A percentile compares a stretch with the other conserved stretches of the same genome.
Evolutionary conservation across 2,329 filamentous ascomycete species (phyloP).

Genomic region (Alternaria rosae): DNA sequence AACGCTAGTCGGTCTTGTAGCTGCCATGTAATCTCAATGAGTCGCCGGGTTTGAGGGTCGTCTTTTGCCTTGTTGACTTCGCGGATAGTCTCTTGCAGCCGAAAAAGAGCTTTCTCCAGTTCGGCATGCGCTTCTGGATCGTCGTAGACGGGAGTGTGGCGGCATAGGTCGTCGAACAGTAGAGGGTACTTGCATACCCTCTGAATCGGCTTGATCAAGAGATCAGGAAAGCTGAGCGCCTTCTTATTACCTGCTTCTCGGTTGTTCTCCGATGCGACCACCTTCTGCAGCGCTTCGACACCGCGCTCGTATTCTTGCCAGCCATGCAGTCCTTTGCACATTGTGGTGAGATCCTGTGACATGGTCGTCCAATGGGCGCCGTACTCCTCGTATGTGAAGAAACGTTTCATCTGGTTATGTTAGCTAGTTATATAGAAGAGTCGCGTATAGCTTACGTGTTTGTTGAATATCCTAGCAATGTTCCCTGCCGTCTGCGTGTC

Average conservation of each 20-base stretch:
- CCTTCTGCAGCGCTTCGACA: conserved; percentile 80
- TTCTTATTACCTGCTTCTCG: conserved; percentile 71
- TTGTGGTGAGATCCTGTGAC: conserved; percentile 75
- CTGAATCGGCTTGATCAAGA: conserved; percentile 96
- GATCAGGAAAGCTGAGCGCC: conserved; percentile 80
- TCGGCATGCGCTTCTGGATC: conserved; percentile 84
- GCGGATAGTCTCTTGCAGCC: conserved; percentile 75
- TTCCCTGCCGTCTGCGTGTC: conserved; percentile 62
- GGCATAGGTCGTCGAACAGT: conserved; percentile 82
- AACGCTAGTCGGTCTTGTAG: conserved; percentile 84
- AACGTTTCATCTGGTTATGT: conserved; percentile 71
- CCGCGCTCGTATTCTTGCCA: conserved; percentile 86
- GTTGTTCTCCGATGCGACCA: conserved; percentile 73
- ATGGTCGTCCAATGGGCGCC: conserved; percentile 88
- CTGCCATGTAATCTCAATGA: conserved; percentile 82
- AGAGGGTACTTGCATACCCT: conserved; percentile 90
- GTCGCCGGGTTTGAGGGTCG: conserved; percentile 71
- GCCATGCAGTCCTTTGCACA: conserved; percentile 71
- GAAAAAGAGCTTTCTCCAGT: conserved; percentile 74
- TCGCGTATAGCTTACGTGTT: conserved; percentile 53
- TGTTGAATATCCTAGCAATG: conserved; percentile 62
- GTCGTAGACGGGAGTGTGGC: conserved; percentile 82
- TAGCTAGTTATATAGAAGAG: conserved; percentile 38
- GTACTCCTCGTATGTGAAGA: conserved; percentile 91
- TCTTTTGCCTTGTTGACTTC: conserved; percentile 87